Percentiles rank a stretch among this genome's conserved stretches.
Conservation (phyloP, 345 rosid genomes). For the Populus nigra region DNA sequence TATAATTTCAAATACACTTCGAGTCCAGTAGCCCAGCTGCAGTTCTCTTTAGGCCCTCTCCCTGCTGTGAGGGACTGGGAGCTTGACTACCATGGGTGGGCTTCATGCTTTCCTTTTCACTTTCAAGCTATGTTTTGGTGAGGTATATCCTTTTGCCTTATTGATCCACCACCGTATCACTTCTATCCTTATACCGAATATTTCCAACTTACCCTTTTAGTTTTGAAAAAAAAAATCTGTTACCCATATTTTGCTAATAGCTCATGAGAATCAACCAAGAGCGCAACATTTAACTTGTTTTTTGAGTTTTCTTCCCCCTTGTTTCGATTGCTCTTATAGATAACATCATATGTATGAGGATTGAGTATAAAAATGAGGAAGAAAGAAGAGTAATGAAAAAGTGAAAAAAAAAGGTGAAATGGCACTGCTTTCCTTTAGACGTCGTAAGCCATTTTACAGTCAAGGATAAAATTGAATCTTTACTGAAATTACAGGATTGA, state of each 20-base stretch:
- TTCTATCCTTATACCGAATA: background rate
- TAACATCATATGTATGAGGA: background rate
- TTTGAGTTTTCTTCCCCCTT: background rate
- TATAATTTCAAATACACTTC: too few relatives aligned
- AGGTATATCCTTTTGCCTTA: background rate
- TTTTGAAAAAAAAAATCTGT: background rate
- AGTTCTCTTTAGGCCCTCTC: background rate
- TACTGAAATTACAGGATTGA: background rate
- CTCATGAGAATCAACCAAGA: background rate
- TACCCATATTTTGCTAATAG: background rate
- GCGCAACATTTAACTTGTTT: background rate
- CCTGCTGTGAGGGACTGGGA: background rate
- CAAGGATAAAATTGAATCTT: background rate
- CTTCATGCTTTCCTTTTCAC: background rate
- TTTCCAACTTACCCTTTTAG: background rate
- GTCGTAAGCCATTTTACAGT: background rate
- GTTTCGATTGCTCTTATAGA: background rate
- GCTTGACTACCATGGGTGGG: background rate
- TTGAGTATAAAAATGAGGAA: background rate
- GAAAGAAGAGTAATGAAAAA: background rate
- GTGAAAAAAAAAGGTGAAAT: background rate
- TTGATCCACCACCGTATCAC: background rate
- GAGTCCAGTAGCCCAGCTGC: background rate
- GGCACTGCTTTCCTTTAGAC: background rate
- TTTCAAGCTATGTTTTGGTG: background rate